Evolutionary conservation across 257 asterid genomes (phyloP), one percentile per base, ranked within the genome.

Genomic region (Cynanchum wilfordii): DNA sequence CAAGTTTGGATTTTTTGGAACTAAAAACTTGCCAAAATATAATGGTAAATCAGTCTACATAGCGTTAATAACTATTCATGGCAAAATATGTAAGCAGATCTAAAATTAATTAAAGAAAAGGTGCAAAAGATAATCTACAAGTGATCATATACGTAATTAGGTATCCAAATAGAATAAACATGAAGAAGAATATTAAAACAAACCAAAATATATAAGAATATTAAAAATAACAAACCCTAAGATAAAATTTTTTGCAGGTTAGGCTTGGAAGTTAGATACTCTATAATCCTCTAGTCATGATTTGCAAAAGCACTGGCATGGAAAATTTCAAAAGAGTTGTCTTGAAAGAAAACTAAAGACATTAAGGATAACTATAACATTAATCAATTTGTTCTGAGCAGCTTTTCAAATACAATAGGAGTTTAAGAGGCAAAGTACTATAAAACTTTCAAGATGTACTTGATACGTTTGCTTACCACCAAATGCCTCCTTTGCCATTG

Each of bases 401-500:
- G 17, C 68, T 64, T 36, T 33, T 7, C n/a, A 20, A 20, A 36
- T 36, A 19, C 68, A 17, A 64, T 1, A 64, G 8, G 29, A 33
- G n/a, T 36, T 64, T 66, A 64, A 57, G 27, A 65, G 70, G 73
- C 19, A 51, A 12, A 50, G 33, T 17, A 50, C 55, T 8, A 69
- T 45, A 33, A 33, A 25, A 29, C 25, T 7, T 50, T 7, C 16
- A 9, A 38, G 24, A 70, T 70, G 44, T 5, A 58, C 50, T 36
- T 44, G 58, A 36, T n/a, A 49, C 74, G 30, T 58, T 69, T 45
- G 65, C 36, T 84, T 89, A 94, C 99, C 97, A 78, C 87, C 96
- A 83, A 94, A 94, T 66, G 99, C 99, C 82, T 95, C 99, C 90
- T 89, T 95, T 27, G 99, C 93, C 88, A 90, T 95, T 66, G 98